phyloP scores from a whole-genome alignment of 2,329 filamentous ascomycete genomes.

The Magnaporthiopsis rhizophila region DNA sequence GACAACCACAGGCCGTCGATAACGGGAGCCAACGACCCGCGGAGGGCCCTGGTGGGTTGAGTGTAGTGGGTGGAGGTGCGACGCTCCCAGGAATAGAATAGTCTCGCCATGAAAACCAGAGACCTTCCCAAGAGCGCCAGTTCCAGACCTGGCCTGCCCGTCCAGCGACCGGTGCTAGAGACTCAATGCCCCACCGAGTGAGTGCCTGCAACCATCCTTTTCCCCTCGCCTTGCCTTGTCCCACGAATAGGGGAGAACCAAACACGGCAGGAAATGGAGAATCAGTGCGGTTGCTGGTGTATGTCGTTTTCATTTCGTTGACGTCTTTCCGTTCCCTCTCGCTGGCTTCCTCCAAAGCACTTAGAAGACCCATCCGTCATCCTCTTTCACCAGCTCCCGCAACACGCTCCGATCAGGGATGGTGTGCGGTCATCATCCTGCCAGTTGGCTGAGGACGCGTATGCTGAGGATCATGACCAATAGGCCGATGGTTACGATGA shows the following conservation, averaged over 20 bases:
- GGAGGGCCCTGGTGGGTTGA: not conserved
- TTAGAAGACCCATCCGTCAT: not conserved
- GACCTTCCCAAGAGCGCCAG: not conserved
- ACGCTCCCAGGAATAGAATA: not conserved
- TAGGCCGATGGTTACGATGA: conserved; percentile 90
- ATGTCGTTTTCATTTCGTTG: not conserved
- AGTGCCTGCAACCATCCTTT: not conserved
- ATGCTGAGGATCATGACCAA: conserved; percentile 97
- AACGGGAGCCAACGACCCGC: not conserved
- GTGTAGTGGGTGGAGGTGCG: too few relatives aligned
- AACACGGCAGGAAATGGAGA: not conserved
- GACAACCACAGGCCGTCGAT: not conserved
- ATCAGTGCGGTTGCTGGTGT: not conserved
- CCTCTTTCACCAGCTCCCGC: not conserved
- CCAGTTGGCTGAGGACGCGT: conserved; percentile 60
- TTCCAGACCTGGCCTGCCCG: not conserved
- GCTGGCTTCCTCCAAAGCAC: not conserved
- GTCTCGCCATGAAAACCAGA: not conserved
- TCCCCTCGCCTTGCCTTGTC: not conserved
- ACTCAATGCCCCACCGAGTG: not conserved
- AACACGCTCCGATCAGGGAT: too few relatives aligned
- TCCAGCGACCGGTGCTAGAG: not conserved
- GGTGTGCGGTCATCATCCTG: conserved; percentile 20
- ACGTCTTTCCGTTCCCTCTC: not conserved
- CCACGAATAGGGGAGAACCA: not conserved